These are phyloP conservation scores for Pleurotus giganteus DNA, from an alignment of 768 basidiomycete genomes.

Conservation along the genomic window DNA sequence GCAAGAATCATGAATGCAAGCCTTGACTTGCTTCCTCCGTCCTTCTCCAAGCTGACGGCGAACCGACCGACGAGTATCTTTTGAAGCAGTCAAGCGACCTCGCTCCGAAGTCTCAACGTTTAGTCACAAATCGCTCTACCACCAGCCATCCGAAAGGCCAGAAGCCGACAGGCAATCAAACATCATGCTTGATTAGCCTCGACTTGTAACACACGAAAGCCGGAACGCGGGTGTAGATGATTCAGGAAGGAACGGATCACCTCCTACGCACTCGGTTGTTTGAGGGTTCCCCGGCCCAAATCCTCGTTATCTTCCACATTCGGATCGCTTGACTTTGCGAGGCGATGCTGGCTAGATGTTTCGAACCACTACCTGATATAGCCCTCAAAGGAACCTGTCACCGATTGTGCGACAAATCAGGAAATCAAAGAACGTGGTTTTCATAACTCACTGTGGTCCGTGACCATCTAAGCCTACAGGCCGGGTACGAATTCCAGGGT, in stretches of 20 bases:
- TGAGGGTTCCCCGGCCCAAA: not conserved
- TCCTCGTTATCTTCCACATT: not conserved
- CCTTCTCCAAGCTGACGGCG: no score
- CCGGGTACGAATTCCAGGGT: not conserved
- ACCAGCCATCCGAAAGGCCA: no score
- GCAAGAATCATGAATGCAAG: no score
- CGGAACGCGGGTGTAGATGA: not conserved
- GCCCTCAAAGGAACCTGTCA: not conserved
- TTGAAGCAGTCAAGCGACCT: no score
- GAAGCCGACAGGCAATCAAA: no score
- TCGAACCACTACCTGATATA: constrained; percentile 4
- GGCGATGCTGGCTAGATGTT: not conserved
- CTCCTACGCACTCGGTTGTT: not conserved
- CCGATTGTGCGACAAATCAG: constrained; percentile 5
- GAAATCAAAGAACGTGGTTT: constrained; percentile 6
- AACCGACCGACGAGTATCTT: not conserved
- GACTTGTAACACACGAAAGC: not conserved
- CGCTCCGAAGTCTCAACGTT: no score
- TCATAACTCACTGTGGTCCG: not conserved
- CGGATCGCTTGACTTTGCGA: not conserved
- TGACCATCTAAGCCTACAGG: not conserved
- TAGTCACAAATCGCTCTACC: no score
- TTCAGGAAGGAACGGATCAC: not conserved
- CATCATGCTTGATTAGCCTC: no score
- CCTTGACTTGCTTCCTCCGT: no score